Evolutionary conservation across 2,329 filamentous ascomycete genomes (phyloP), one percentile per base, ranked within the genome.

Genomic region (Podosphaera xanthii): DNA sequence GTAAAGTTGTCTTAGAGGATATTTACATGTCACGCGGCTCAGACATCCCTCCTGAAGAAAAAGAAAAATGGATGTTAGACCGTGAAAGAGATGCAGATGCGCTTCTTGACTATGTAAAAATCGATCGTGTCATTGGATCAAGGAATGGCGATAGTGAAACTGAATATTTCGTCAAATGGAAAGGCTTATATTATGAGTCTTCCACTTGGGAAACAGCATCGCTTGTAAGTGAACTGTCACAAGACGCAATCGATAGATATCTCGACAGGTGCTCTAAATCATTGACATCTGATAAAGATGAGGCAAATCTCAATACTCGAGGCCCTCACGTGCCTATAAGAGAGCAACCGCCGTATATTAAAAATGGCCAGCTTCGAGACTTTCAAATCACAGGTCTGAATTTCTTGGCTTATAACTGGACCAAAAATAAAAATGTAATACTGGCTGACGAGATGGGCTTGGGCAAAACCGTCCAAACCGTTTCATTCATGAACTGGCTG

Each of bases 401-500:
- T 73, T 98, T 96, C 71, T 76, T 98, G 62, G 87, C 87, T 53
- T 88, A 94, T 72, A 95, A 97, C 71, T 98, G 94, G 94, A 87
- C 86, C 58, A 84, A 86, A 67, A 83, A 82, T 59, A 92, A 92
- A 70, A 98, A 97, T 66, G 92, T 97, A 68, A 96, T 98, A 66
- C 78, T 98, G 58, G 92, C 92, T 56, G 92, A 98, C 69, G 92
- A 98, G 72, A 98, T 98, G 92, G 92, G 92, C 66, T 77, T 98
- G 12, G 92, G 92, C 35, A 98, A 98, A 74, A 98, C 92, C 0
- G 92, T 98, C 0, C 92, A 98, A 72, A 96, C 91, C 0, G 90
- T 98, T 35, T 83, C 91, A 0, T 97, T 97, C 70, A 84, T 98
- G 71, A 96, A 91, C 69, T 98, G 92, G 91, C 77, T 98, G 61